Conservation (phyloP, 352 stramenopile genomes). For the Nothophytophthora sp. region DNA sequence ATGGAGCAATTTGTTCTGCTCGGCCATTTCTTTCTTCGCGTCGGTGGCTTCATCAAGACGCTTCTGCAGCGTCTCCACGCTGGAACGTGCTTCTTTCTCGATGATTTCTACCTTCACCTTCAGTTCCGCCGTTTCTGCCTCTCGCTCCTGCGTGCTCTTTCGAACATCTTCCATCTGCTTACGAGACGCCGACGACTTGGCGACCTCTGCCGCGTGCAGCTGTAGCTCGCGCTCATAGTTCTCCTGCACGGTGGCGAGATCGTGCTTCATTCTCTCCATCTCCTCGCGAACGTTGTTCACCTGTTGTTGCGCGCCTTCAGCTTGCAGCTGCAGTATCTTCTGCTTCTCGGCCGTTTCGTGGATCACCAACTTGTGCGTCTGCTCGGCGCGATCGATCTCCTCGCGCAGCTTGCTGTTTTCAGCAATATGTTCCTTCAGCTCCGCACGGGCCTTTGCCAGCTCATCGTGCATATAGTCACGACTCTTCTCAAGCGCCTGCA, state of each 20-base stretch:
- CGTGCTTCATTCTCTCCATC: constrained; percentile 39
- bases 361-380: constrained; percentile 37
- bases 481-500: constrained; percentile 44
- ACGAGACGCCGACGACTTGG: constrained; percentile 48
- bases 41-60: constrained; percentile 47
- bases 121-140: constrained; percentile 40
- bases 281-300: constrained; percentile 49
- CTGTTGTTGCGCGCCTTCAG: constrained; percentile 42
- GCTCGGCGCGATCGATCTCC: constrained; percentile 54
- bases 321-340: constrained; percentile 47
- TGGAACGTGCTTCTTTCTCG: constrained; percentile 34
- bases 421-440: constrained; percentile 57
- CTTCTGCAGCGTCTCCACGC: constrained; percentile 50
- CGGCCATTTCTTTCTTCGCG: constrained; percentile 46
- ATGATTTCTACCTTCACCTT: constrained; percentile 38
- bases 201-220: constrained; percentile 67
- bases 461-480: constrained; percentile 40
- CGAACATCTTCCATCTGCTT: constrained; percentile 57
- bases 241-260: constrained; percentile 52
- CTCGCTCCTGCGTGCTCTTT: constrained; percentile 34
- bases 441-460: constrained; percentile 41
- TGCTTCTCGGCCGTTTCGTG: constrained; percentile 48
- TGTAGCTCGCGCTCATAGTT: constrained; percentile 89
- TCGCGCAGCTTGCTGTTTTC: constrained; percentile 69
- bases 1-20: constrained; percentile 80